phyloP scores from a whole-genome alignment of 164 flowering plant species.

The Saururus chinensis region DNA sequence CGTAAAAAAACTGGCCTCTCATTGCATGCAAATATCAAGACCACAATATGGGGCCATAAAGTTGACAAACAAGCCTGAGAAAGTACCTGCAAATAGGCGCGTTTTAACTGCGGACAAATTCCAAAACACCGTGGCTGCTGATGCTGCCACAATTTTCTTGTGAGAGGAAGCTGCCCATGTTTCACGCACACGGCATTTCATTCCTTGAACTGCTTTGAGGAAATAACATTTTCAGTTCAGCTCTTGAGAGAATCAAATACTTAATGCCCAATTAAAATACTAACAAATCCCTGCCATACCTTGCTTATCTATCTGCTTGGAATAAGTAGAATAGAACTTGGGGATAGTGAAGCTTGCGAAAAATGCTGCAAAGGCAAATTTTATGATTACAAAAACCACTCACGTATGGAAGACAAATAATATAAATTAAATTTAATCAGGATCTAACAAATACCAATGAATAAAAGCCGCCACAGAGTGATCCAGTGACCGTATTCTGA shows the following conservation, averaged over 20 bases:
- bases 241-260: not conserved
- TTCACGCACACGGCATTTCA: slow-evolving; percentile 24
- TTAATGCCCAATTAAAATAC: not conserved
- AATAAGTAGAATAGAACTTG: slow-evolving; percentile 56
- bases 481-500: slow-evolving; percentile 84
- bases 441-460: slow-evolving; percentile 34
- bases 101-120: slow-evolving; percentile 25
- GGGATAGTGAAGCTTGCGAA: slow-evolving; percentile 69
- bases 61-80: not conserved
- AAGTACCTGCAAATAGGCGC: slow-evolving; percentile 31
- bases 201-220: slow-evolving; percentile 34
- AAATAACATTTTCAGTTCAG: slow-evolving; percentile 4
- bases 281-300: slow-evolving; percentile 30
- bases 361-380: slow-evolving; percentile 46
- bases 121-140: slow-evolving; percentile 31
- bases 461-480: slow-evolving; percentile 68
- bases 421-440: not conserved
- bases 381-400: not conserved
- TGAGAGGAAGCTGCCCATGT: slow-evolving; percentile 37
- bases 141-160: slow-evolving; percentile 32
- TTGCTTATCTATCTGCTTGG: slow-evolving; percentile 39
- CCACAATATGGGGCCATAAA: too few species aligned
- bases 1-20: too few species aligned
- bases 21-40: too few species aligned
- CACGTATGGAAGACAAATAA: not conserved